These are phyloP conservation scores for Podosphaera leucotricha DNA, from an alignment of 2,329 filamentous ascomycete genomes.

Conservation along the genomic window DNA sequence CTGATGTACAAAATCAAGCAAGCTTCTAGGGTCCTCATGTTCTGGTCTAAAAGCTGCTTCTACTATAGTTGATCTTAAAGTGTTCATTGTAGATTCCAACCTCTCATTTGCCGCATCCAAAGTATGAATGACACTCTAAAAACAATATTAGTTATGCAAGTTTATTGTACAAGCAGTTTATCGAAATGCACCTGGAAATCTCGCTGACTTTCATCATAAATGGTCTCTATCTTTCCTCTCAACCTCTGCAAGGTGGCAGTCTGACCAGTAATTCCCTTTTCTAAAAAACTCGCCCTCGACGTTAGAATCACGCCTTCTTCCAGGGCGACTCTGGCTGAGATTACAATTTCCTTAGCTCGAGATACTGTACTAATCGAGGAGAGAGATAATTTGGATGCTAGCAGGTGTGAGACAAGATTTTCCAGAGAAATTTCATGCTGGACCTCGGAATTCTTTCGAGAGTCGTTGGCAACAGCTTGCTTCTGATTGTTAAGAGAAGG, in stretches of 20 bases:
- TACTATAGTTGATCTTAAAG: constrained; percentile 39
- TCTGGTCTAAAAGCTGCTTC: constrained; percentile 36
- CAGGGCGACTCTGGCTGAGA: constrained; percentile 46
- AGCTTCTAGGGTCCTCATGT: constrained; percentile 32
- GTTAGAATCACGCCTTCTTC: constrained; percentile 57
- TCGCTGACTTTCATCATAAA: constrained; percentile 32
- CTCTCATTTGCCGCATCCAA: constrained; percentile 43
- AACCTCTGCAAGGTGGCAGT: constrained; percentile 26
- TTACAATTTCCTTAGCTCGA: constrained; percentile 70
- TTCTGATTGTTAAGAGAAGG: constrained; percentile 5
- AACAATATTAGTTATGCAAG: neutral
- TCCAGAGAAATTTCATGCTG: constrained; percentile 30
- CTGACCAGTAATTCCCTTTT: constrained; percentile 34
- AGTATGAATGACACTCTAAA: constrained; percentile 29
- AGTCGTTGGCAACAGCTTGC: constrained; percentile 10
- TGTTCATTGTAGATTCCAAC: constrained; percentile 41
- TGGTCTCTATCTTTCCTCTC: constrained; percentile 26
- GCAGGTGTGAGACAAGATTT: constrained; percentile 58
- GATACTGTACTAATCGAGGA: constrained; percentile 64
- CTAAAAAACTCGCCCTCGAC: constrained; percentile 45
- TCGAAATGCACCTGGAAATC: constrained; percentile 25
- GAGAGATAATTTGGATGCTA: constrained; percentile 69
- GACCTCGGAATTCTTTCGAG: constrained; percentile 5
- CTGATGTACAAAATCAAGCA: constrained; percentile 60
- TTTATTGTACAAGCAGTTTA: neutral